Evolutionary conservation across 192 early-diverging fungal species (phyloP), one percentile per base, ranked within the genome.

Genomic region (Podila minutissima): DNA sequence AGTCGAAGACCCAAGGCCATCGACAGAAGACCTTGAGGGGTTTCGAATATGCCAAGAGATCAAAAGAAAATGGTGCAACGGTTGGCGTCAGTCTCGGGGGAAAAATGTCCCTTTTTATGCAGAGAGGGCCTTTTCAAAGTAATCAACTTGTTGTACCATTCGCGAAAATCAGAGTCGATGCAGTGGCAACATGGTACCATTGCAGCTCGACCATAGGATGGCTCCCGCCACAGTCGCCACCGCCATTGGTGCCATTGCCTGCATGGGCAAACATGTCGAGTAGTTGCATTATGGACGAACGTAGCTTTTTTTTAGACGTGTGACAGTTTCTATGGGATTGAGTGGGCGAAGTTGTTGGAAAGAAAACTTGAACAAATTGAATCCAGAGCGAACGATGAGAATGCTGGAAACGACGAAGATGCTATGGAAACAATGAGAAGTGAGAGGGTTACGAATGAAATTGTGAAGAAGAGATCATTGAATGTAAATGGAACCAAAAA

Each of bases 1-100:
- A 97, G 69, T 3, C 89, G 87, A 24, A 95, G 86, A 1, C 92
- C 89, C 22, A 97, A 82, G 51, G 74, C 82, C n/a, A 87, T 41
- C 2, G 92, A 93, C 26, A 93, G 77, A 3, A 64, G 61, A n/a
- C 85, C 87, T 88, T 46, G 15, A 15, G 4, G 60, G 12, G 41
- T 41, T 35, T 26, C 33, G 33, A 33, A 1, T 12, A 64, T 19
- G 35, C 37, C 35, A 24, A 66, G 17, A 51, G 41, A 10, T 50
- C 17, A n/a, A 41, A 26, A 55, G 32, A 33, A 29, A 33, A 59
- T 37, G 22, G 5, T 51, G 31, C 50, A 2, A 37, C 19, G 11
- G 37, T 9, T 49, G 5, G 49, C 24, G 26, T n/a, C 6, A 17
- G 1, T 7, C 38, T 11, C 13, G 28, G 38, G 38, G 59, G 12